Base-by-base conservation (phyloP, 306 rosid species). In the Geum urbanum region DNA sequence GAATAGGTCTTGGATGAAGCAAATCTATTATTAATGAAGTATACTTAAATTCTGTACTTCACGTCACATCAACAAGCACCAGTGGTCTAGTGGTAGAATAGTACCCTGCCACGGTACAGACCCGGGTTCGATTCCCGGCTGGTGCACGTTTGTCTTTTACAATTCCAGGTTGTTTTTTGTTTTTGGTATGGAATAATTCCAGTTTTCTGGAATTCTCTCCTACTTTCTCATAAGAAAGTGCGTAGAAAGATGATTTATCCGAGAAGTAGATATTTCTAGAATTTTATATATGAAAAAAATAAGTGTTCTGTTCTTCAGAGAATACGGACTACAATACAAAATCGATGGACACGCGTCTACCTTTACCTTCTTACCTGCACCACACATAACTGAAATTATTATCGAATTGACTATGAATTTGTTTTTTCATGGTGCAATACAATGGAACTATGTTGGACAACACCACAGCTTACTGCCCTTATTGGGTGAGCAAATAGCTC, bases 71-170 rank as follows among this genome's bases (percentile, higher is more conserved):
- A 32, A 32, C 37, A 3, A 45, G 88, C 92, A 88, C 92, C 96
- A 90, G 91, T 88, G 96, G 96, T 90, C 96, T 90, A 86, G 96
- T 88, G 96, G 96, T 88, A 90, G 96, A 86, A 86, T 92, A 90
- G 91, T 85, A 80, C 91, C 88, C 91, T 90, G 84, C 87, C 82
- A 76, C 84, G 82, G 80, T 73, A 79, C 80, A 83, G 84, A 77
- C 87, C 84, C 82, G 82, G 87, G 82, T 80, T 79, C 82, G 84
- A 80, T 74, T 80, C 80, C 87, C 87, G 82, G 84, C 82, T 79
- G 82, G 80, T 83, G 87, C 87, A 78, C 3, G 11, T 1, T 8
- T 0, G 37, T 32, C 2, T 32, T 24, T 24, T 24, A n/a, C n/a
- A n/a, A n/a, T n/a, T n/a, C n/a, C n/a, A n/a, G n/a, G n/a, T n/a